A percentile compares a stretch with the other conserved stretches of the same genome.
phyloP scores from a whole-genome alignment of 1,139 yeast species.

The Pichia sp. region DNA sequence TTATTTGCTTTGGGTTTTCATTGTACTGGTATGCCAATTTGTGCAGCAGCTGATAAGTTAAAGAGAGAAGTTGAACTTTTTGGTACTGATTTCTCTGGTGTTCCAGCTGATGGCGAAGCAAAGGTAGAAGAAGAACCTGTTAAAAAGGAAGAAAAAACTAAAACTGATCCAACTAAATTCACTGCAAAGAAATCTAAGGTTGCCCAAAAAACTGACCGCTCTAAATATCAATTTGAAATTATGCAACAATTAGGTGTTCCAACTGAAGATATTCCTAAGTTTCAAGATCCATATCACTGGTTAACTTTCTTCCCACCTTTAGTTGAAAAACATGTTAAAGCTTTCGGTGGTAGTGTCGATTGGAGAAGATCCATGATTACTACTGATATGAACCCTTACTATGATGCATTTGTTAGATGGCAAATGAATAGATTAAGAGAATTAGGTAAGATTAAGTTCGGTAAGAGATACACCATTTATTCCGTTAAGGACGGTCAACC shows the following conservation, averaged over 20 bases:
- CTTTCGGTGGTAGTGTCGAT: slow-evolving; percentile 90
- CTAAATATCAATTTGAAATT: slow-evolving; percentile 91
- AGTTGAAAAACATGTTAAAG: slow-evolving; percentile 72
- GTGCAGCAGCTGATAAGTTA: slow-evolving; percentile 93
- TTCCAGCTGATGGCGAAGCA: slow-evolving; percentile 32
- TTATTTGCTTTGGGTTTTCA: slow-evolving; percentile 97
- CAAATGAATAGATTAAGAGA: slow-evolving; percentile 86
- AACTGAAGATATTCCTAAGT: slow-evolving; percentile 72
- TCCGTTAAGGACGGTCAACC: slow-evolving; percentile 99
- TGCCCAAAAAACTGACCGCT: slow-evolving; percentile 86
- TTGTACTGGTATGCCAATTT: slow-evolving; percentile 99
- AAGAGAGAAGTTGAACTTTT: slow-evolving; percentile 87
- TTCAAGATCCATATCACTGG: slow-evolving; percentile 91
- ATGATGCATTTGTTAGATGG: slow-evolving; percentile 95
- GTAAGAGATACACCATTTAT: slow-evolving; percentile 95
- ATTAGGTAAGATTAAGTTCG: slow-evolving; percentile 88
- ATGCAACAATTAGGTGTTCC: slow-evolving; percentile 91
- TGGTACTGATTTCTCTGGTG: slow-evolving; percentile 61
- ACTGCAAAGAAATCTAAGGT: slow-evolving; percentile 90
- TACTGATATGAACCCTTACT: slow-evolving; percentile 91
- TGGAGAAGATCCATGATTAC: slow-evolving; percentile 98
- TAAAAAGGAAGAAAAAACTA: slow-evolving; percentile 55
- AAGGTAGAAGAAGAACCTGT: slow-evolving; percentile 21
- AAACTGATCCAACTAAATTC: slow-evolving; percentile 74
- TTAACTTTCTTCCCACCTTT: slow-evolving; percentile 85